Conservation (phyloP, 108 stramenopile species). For the Cylindrotheca closterium region DNA sequence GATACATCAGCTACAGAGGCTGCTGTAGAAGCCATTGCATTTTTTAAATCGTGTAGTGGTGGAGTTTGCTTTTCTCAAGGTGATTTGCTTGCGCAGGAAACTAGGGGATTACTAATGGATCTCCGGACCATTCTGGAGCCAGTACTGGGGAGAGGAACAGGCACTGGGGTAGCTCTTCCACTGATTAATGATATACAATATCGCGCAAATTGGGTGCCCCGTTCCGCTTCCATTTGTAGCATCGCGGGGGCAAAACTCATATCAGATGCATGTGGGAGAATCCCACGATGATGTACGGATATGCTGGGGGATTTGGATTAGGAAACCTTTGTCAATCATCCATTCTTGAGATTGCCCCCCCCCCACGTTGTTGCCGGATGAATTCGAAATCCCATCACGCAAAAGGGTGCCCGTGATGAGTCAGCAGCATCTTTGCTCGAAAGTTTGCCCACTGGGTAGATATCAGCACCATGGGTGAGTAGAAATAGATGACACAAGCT, state of each 20-base stretch:
- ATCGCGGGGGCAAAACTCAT: conserved; percentile 61
- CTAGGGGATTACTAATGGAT: conserved; percentile 37
- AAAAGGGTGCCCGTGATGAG: conserved; percentile 2
- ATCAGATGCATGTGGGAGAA: conserved; percentile 70
- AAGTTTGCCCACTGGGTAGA: conserved; percentile 23
- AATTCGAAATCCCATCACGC: conserved; percentile 45
- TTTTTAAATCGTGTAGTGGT: conserved; percentile 41
- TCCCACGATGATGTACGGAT: conserved; percentile 48
- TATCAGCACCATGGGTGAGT: conserved; percentile 38
- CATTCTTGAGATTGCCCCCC: no score
- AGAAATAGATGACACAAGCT: conserved; percentile 51
- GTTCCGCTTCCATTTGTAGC: conserved; percentile 55
- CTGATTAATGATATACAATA: conserved; percentile 55
- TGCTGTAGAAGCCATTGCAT: conserved; percentile 22
- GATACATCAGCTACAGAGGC: conserved; percentile 30
- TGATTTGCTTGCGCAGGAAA: conserved; percentile 63
- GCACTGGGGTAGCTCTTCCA: conserved; percentile 34
- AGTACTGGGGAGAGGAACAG: conserved; percentile 11
- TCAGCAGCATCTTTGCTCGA: not conserved
- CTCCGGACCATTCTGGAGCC: conserved; percentile 51
- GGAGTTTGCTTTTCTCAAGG: conserved; percentile 64
- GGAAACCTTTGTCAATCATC: no score
- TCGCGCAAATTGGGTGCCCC: conserved; percentile 66
- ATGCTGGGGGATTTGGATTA: no score
- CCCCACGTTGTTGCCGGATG: conserved; percentile 38